Percentiles rank a stretch among this genome's conserved stretches.
phyloP scores from a whole-genome alignment of 2,329 filamentous ascomycete species.

The Colletotrichum sp. region DNA sequence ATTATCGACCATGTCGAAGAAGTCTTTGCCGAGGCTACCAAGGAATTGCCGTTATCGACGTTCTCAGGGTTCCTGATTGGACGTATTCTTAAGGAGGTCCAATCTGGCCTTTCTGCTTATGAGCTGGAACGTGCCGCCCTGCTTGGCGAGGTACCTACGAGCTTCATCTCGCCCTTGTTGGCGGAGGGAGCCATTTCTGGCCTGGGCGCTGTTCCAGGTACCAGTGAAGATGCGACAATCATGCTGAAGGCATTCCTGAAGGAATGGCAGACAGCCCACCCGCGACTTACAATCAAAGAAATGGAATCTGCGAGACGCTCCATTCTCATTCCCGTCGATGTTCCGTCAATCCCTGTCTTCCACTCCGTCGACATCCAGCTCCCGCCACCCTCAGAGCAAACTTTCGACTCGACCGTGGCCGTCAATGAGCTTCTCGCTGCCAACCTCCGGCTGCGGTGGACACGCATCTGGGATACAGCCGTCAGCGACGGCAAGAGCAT shows the following conservation, averaged over 20 bases:
- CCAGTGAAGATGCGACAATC: constrained; percentile 33
- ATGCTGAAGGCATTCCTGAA: constrained; percentile 36
- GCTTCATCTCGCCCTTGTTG: constrained; percentile 46
- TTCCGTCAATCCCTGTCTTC: constrained; percentile 82
- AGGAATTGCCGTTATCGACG: constrained; percentile 43
- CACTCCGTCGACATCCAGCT: constrained; percentile 74
- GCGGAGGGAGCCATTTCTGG: constrained; percentile 58
- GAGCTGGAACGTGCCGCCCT: constrained; percentile 64
- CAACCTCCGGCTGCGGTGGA: constrained; percentile 67
- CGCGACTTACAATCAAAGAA: constrained; percentile 34
- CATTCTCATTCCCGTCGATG: constrained; percentile 88
- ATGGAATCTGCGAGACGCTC: constrained; percentile 47
- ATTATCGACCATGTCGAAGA: constrained; percentile 57
- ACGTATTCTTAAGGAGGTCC: constrained; percentile 49
- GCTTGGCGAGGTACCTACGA: constrained; percentile 55
- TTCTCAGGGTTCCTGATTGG: constrained; percentile 54
- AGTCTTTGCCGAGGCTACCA: constrained; percentile 46
- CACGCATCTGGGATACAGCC: constrained; percentile 64
- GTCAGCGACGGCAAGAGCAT: constrained; percentile 27
- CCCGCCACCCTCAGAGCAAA: constrained; percentile 21
- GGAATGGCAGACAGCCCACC: constrained; percentile 41
- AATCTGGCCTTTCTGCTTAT: constrained; percentile 46
- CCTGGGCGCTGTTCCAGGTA: constrained; percentile 46
- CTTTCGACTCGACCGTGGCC: constrained; percentile 47
- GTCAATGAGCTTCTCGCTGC: constrained; percentile 71